phyloP scores from a whole-genome alignment of 192 early-diverging fungal species.

The Pecoramyces ruminantium region DNA sequence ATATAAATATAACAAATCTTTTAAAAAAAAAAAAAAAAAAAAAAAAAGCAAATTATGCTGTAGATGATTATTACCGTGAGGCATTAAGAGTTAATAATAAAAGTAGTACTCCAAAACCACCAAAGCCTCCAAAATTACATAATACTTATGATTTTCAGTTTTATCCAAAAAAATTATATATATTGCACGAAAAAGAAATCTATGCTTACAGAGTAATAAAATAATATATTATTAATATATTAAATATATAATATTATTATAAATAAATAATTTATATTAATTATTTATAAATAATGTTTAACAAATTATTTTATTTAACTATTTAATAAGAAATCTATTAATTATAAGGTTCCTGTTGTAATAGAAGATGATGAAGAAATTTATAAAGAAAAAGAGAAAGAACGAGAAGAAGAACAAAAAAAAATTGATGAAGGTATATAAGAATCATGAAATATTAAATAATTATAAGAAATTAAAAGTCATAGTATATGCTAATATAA shows the following conservation, averaged over 20 bases:
- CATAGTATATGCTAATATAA: too few species aligned
- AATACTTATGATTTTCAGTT: slow-evolving; percentile 80
- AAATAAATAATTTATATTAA: too few species aligned
- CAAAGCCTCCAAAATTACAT: slow-evolving; percentile 29
- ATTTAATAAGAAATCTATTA: slow-evolving; percentile 42
- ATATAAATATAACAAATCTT: too few species aligned
- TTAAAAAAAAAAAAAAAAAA: slow-evolving; percentile 1
- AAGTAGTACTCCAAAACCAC: slow-evolving; percentile 17
- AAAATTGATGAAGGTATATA: slow-evolving; percentile 54
- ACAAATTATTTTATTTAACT: too few species aligned
- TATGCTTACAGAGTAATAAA: slow-evolving; percentile 23
- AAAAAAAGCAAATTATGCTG: slow-evolving; percentile 52
- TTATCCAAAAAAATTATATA: slow-evolving; percentile 55
- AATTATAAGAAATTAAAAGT: too few species aligned
- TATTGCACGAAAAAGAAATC: slow-evolving; percentile 69
- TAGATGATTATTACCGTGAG: slow-evolving; percentile 86
- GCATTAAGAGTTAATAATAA: slow-evolving; percentile 37
- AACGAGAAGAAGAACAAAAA: slow-evolving; percentile 55
- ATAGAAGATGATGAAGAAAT: slow-evolving; percentile 15
- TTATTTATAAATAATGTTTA: too few species aligned
- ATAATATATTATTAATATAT: neutral
- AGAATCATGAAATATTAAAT: neutral
- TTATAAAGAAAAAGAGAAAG: slow-evolving; percentile 23
- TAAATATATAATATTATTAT: slow-evolving; percentile 1
- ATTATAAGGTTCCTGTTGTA: slow-evolving; percentile 49